Evolutionary conservation across 116 monocot species (phyloP).

Genomic region (Dioscorea cayenensis): DNA sequence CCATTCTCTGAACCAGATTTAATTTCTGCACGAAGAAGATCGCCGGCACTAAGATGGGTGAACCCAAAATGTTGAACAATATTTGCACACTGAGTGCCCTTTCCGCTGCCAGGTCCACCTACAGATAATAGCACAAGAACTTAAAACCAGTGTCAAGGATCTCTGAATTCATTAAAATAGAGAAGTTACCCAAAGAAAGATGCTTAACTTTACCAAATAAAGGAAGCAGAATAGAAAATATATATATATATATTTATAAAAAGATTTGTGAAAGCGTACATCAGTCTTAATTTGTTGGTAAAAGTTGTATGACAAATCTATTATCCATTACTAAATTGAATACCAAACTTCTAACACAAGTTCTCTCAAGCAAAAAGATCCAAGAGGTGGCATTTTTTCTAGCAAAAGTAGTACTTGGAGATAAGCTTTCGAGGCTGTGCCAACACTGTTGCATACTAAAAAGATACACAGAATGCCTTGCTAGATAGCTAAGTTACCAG

Average conservation of each 20-base stretch:
- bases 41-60: conserved; percentile 91
- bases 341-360: too few species aligned
- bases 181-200: neutral
- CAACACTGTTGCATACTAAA: too few species aligned
- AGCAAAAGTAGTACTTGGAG: too few species aligned
- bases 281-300: too few species aligned
- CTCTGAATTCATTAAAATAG: neutral
- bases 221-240: neutral
- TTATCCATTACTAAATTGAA: too few species aligned
- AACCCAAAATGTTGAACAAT: conserved; percentile 82
- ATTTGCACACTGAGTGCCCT: conserved; percentile 83
- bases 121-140: conserved; percentile 5
- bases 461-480: too few species aligned
- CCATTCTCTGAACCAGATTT: conserved; percentile 87
- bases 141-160: neutral
- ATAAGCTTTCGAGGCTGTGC: too few species aligned
- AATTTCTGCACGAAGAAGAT: conserved; percentile 91
- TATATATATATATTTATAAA: too few species aligned
- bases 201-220: neutral
- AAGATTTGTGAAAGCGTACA: neutral
- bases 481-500: too few species aligned
- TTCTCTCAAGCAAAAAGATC: too few species aligned
- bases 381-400: too few species aligned
- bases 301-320: too few species aligned
- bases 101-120: conserved; percentile 97